Base-by-base conservation (phyloP, 2,329 filamentous ascomycete genomes). In the Stemphylium lycopersici region DNA sequence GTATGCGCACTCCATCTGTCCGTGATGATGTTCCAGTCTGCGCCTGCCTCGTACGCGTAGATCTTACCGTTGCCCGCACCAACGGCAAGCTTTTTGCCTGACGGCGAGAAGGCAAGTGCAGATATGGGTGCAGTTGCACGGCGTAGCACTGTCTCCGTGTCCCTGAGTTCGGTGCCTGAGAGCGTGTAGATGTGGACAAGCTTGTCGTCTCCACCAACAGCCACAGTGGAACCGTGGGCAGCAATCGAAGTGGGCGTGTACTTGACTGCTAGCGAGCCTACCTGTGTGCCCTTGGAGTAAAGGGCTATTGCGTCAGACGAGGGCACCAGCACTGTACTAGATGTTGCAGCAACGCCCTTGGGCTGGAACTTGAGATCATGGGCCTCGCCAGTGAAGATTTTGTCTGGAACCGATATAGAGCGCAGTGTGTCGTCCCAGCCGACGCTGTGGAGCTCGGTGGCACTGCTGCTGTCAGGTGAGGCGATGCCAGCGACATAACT, bases 381-480 rank as follows among this genome's bases (percentile, higher is more conserved):
- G 1, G 85, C 80, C 44, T 83, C 81, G 50, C 90, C 91, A 5
- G 87, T 82, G 73, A 96, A 97, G 0, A 87, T 90, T 67, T 86
- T 88, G 47, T 88, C 85, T 0, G 86, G 83, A 54, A 89, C 83
- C 61, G 96, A 92, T 32, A 96, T 83, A 38, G 85, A 88, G 58
- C 92, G 88, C 32, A 98, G 81, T 1, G 88, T 91, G 74, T 99
- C 95, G 71, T 99, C 95, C 95, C 93, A 99, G 59, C 88, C 93
- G 48, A 93, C 90, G 68, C 88, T 93, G 78, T 90, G 93, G n/a
- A 91, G 85, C 61, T 86, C 70, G 29, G 74, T 73, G 52, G 75
- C 73, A 36, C 59, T 54, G 24, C 63, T 67, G 12, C 62, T 45
- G 3, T 72, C 71, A 7, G 69, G 59, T 0, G 85, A 79, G 2